These are phyloP conservation scores for Dipodascus albidus DNA, from an alignment of 805 yeast genomes.

Conservation along the genomic window DNA sequence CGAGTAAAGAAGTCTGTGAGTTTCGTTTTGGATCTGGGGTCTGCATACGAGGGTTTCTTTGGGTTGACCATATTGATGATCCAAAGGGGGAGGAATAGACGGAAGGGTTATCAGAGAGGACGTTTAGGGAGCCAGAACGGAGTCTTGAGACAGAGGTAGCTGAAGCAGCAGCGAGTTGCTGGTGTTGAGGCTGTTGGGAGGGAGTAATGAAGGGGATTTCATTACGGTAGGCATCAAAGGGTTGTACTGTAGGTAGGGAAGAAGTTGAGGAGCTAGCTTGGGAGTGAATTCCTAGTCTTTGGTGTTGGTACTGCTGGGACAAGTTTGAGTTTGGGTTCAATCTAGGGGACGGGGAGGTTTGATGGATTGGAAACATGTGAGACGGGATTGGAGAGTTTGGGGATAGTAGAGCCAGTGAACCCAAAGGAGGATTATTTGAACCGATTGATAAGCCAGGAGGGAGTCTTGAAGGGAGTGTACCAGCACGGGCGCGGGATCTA, in stretches of 20 bases:
- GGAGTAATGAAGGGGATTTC: slow-evolving; percentile 1
- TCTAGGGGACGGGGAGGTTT: slow-evolving; percentile 4
- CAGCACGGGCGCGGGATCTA: slow-evolving; percentile 59
- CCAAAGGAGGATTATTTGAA: slow-evolving; percentile 16
- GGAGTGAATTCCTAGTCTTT: not conserved
- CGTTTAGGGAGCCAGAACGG: slow-evolving; percentile 19
- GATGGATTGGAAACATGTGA: slow-evolving; percentile 6
- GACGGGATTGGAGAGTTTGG: slow-evolving; percentile 15
- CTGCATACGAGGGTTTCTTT: not conserved
- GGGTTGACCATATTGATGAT: slow-evolving; percentile 17
- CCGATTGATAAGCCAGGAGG: slow-evolving; percentile 20
- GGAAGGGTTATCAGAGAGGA: slow-evolving; percentile 18
- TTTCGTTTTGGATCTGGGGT: slow-evolving; percentile 6
- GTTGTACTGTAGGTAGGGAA: not conserved
- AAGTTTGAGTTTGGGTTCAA: not conserved
- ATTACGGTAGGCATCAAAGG: not conserved
- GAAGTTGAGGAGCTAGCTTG: not conserved
- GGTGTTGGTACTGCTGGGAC: not conserved
- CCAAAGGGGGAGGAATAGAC: slow-evolving; percentile 17
- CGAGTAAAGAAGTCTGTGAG: slow-evolving; percentile 1
- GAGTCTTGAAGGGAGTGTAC: slow-evolving; percentile 63
- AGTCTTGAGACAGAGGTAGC: slow-evolving; percentile 10
- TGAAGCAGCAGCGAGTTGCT: slow-evolving; percentile 2
- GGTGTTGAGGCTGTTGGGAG: slow-evolving; percentile 20
- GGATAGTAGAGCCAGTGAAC: slow-evolving; percentile 24